Percentiles rank a stretch among this genome's conserved stretches.
Evolutionary conservation across 306 rosid species (phyloP).

Genomic region (Erythrophleum fordii): DNA sequence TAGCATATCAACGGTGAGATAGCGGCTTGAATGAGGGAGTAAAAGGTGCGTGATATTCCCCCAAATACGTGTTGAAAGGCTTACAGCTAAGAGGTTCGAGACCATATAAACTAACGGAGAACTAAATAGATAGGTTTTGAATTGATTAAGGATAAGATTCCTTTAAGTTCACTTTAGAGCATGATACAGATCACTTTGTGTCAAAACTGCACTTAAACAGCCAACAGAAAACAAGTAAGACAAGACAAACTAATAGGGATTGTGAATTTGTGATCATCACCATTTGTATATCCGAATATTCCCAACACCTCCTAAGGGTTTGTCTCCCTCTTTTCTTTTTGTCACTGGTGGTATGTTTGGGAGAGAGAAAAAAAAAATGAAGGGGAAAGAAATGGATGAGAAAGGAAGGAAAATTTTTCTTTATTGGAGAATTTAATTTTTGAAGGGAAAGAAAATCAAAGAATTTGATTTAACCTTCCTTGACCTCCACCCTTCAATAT

Average conservation of each 20-base stretch:
- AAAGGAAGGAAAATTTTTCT: not conserved
- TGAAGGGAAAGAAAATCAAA: too few relatives aligned
- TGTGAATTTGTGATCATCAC: not conserved
- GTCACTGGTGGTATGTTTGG: too few relatives aligned
- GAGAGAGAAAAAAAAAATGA: not conserved
- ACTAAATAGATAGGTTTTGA: not conserved
- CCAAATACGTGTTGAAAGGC: not conserved
- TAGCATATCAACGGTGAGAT: too few relatives aligned
- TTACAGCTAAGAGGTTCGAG: slow-evolving; percentile 6
- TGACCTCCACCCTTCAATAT: too few relatives aligned
- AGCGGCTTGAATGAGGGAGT: not conserved
- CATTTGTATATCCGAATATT: not conserved
- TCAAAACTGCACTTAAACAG: not conserved
- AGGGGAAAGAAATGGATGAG: not conserved
- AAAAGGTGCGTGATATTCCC: not conserved
- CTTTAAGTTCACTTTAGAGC: not conserved
- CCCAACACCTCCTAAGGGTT: not conserved
- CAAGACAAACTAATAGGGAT: not conserved
- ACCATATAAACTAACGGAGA: not conserved
- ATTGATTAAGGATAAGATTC: not conserved
- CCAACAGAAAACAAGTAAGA: not conserved
- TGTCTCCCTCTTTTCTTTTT: not conserved
- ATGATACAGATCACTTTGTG: not conserved
- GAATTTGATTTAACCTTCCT: too few relatives aligned
- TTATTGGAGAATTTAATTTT: too few relatives aligned